phyloP scores from a whole-genome alignment of 176 grass and related monocot genomes.

The Aegilops longissima region DNA sequence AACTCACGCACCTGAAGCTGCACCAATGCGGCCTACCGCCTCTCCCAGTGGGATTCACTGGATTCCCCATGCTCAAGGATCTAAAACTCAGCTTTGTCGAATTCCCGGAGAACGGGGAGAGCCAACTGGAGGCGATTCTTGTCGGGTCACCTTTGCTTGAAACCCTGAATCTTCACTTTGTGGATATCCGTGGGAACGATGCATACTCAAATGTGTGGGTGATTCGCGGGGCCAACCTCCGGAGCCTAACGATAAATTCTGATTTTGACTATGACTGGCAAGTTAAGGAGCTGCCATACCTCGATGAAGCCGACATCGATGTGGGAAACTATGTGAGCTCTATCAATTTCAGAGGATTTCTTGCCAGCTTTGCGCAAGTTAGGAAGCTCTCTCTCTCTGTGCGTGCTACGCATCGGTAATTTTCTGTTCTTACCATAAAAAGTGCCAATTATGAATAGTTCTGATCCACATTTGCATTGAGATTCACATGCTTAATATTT shows the following conservation, averaged over 20 bases:
- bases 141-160: neutral
- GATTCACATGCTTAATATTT: neutral
- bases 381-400: neutral
- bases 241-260: neutral
- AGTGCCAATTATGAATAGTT: neutral
- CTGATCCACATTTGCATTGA: neutral
- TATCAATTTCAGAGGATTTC: neutral
- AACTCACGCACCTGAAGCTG: neutral
- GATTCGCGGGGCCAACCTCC: neutral
- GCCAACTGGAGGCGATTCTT: neutral
- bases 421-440: neutral
- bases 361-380: neutral
- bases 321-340: neutral
- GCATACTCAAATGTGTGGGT: neutral
- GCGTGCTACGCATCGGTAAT: neutral
- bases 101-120: neutral
- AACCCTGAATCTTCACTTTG: neutral
- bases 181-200: neutral
- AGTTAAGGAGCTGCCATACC: neutral
- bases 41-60: neutral
- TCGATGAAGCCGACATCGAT: neutral
- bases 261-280: neutral
- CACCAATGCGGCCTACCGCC: neutral
- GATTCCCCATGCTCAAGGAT: neutral
- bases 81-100: neutral